These are phyloP conservation scores for Ustilago sp. DNA, from an alignment of 1,284 basidiomycete species.

Conservation along the genomic window DNA sequence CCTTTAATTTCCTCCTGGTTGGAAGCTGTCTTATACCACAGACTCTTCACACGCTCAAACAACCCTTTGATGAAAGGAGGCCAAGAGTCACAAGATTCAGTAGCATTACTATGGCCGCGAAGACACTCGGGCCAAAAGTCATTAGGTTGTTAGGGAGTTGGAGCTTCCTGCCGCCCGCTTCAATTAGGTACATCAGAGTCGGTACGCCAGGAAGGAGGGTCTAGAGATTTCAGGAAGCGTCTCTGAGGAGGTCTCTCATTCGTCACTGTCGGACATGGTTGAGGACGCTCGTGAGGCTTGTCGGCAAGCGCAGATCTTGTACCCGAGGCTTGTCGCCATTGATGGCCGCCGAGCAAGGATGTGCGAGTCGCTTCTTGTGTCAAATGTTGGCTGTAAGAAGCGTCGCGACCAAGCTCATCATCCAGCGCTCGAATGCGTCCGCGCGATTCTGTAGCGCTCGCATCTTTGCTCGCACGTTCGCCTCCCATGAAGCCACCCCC, in stretches of 20 bases:
- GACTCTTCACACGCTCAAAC: not conserved
- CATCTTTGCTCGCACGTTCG: not conserved
- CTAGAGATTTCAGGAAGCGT: constrained; percentile 22
- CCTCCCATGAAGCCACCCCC: not conserved
- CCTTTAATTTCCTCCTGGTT: too few relatives aligned
- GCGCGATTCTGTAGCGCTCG: not conserved
- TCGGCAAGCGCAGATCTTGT: not conserved
- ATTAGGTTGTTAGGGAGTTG: not conserved
- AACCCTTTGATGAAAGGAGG: too few relatives aligned
- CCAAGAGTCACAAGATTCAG: too few relatives aligned
- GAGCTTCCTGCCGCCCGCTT: not conserved
- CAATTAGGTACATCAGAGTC: not conserved
- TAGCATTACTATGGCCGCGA: too few relatives aligned
- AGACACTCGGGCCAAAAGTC: too few relatives aligned
- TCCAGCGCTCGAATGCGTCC: not conserved
- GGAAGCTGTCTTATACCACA: not conserved
- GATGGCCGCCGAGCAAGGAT: not conserved
- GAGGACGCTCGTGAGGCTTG: not conserved
- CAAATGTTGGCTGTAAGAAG: not conserved
- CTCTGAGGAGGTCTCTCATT: constrained; percentile 25
- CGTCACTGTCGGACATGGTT: not conserved
- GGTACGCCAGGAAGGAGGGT: constrained; percentile 21
- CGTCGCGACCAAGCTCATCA: not conserved
- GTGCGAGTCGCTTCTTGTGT: not conserved
- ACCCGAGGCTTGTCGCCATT: not conserved